phyloP scores from a whole-genome alignment of 2,329 filamentous ascomycete species.

The Monilinia vaccinii-corymbosi region DNA sequence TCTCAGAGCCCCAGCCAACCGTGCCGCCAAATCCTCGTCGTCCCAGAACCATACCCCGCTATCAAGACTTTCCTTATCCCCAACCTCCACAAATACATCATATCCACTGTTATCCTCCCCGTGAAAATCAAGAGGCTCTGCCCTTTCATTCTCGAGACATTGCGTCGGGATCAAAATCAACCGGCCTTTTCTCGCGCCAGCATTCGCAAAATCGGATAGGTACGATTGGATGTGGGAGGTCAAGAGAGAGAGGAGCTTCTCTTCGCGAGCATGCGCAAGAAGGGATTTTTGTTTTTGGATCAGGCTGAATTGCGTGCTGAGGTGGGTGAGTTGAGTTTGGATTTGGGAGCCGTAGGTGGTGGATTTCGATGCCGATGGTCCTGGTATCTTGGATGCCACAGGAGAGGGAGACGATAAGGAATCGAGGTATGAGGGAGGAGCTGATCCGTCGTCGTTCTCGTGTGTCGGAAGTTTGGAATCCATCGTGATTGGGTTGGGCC shows the following conservation, averaged over 20 bases:
- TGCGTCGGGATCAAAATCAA: conserved; percentile 24
- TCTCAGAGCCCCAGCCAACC: conserved; percentile 19
- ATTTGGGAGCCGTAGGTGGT: conserved; percentile 22
- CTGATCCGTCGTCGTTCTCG: conserved; percentile 13
- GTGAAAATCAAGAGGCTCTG: conserved; percentile 22
- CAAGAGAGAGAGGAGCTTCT: conserved; percentile 24
- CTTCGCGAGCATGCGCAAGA: conserved; percentile 21
- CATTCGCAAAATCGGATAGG: conserved; percentile 23
- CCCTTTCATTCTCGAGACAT: conserved; percentile 18
- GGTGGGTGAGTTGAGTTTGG: conserved; percentile 18
- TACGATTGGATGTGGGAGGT: conserved; percentile 23
- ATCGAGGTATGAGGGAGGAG: conserved; percentile 22
- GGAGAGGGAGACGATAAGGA: conserved; percentile 10
- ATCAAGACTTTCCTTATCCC: conserved; percentile 16
- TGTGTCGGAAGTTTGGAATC: conserved; percentile 15
- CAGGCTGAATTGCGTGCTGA: conserved; percentile 20
- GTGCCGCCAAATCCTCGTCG: conserved; percentile 22
- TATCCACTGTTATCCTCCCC: conserved; percentile 16
- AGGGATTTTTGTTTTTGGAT: conserved; percentile 17
- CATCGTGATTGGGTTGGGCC: conserved; percentile 12
- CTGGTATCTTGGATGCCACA: neutral
- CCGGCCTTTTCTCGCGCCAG: conserved; percentile 18
- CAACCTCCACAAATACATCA: conserved; percentile 18
- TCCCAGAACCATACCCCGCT: conserved; percentile 20
- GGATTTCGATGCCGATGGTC: neutral